Percentiles rank a stretch among this genome's conserved stretches.
phyloP scores from a whole-genome alignment of 495 filamentous ascomycete genomes.

The Penicillium cinerascens region DNA sequence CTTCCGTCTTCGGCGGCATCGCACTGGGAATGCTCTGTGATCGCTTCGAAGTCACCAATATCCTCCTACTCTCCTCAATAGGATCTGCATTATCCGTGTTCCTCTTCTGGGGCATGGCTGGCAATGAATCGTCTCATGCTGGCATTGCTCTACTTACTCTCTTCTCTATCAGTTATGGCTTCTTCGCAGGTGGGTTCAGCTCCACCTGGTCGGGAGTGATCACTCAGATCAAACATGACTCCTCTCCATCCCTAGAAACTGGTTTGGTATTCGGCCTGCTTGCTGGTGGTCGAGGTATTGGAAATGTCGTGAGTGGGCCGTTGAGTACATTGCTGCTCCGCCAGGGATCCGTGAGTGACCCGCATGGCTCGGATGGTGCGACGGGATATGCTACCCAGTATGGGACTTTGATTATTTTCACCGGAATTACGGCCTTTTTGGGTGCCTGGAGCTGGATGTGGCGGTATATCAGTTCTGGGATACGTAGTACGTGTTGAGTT shows the following conservation, averaged over 20 bases:
- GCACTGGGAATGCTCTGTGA: conserved; percentile 59
- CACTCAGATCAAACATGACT: conserved; percentile 48
- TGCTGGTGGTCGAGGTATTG: conserved; percentile 62
- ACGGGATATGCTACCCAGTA: conserved; percentile 40
- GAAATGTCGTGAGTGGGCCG: conserved; percentile 59
- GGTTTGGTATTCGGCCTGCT: conserved; percentile 62
- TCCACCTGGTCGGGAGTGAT: conserved; percentile 62
- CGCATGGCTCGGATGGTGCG: conserved; percentile 7
- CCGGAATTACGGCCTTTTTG: conserved; percentile 38
- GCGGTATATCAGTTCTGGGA: conserved; percentile 20
- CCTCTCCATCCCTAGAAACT: conserved; percentile 45
- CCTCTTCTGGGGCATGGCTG: conserved; percentile 61
- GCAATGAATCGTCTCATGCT: conserved; percentile 25
- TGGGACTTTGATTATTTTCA: conserved; percentile 45
- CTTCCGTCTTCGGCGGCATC: conserved; percentile 55
- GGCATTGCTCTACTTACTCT: conserved; percentile 55
- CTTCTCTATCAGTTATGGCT: conserved; percentile 65
- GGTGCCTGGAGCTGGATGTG: conserved; percentile 39
- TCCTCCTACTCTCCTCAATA: conserved; percentile 55
- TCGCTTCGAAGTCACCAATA: conserved; percentile 54
- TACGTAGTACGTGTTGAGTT: conserved; percentile 5
- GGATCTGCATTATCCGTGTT: conserved; percentile 59
- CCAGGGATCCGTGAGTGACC: conserved; percentile 23
- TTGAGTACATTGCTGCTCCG: conserved; percentile 54
- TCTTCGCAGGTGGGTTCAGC: conserved; percentile 64